These are phyloP conservation scores for Pestalotiopsis sp. DNA, from an alignment of 2,329 filamentous ascomycete genomes.

Conservation along the genomic window DNA sequence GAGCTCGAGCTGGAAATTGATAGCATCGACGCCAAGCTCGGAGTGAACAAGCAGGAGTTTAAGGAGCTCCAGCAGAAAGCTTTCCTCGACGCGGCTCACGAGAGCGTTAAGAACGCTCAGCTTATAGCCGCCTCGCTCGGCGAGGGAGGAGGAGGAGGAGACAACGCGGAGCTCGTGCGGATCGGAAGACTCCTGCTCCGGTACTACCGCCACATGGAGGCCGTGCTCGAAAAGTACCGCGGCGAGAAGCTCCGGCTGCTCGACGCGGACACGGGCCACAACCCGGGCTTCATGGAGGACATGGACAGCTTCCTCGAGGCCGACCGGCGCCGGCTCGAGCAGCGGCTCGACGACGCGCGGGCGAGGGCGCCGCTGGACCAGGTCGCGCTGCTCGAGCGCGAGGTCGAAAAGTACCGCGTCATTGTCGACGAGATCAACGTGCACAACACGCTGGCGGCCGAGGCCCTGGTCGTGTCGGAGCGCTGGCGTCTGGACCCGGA, in stretches of 20 bases:
- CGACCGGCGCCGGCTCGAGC: background rate
- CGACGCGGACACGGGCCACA: background rate
- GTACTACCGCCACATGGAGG: background rate
- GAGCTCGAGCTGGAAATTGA: background rate
- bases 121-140: too few species aligned
- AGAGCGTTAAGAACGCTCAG: background rate
- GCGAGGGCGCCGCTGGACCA: background rate
- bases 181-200: background rate
- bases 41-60: background rate
- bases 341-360: background rate
- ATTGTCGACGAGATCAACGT: background rate
- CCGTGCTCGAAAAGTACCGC: background rate
- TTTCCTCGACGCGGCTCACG: background rate
- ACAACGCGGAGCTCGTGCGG: background rate
- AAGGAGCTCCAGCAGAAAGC: too few species aligned
- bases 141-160: background rate
- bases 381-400: background rate
- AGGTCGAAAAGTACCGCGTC: background rate
- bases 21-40: background rate
- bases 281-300: background rate
- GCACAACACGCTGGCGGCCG: background rate
- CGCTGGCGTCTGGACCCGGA: too few species aligned
- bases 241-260: background rate
- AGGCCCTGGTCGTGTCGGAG: background rate
- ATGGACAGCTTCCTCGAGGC: background rate